phyloP scores from a whole-genome alignment of 2,329 filamentous ascomycete species.

The Fonsecaea pugnacius region DNA sequence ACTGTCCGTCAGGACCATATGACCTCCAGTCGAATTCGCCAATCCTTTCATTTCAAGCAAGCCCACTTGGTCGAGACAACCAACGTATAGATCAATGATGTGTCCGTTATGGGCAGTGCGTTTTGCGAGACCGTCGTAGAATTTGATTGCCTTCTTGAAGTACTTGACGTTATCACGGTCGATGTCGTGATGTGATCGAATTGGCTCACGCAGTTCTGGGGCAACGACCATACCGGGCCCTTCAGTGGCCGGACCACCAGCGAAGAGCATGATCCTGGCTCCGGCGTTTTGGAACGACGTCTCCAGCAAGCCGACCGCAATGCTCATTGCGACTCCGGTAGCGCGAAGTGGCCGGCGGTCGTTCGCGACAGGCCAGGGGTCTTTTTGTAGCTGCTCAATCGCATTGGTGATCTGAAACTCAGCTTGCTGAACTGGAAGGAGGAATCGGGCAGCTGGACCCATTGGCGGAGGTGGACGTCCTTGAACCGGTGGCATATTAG shows the following conservation, averaged over 20 bases:
- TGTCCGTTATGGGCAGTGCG: constrained; percentile 95
- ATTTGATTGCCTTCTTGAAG: constrained; percentile 99
- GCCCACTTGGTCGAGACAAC: constrained; percentile 95
- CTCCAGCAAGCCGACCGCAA: constrained; percentile 89
- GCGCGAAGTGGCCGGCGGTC: constrained; percentile 89
- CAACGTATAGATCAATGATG: constrained; percentile 96
- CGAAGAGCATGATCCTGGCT: constrained; percentile 95
- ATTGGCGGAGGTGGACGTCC: constrained; percentile 74
- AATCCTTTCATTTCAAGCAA: constrained; percentile 97
- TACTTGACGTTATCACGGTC: constrained; percentile 99
- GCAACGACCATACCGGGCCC: constrained; percentile 97
- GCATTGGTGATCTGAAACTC: constrained; percentile 98
- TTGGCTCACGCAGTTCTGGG: constrained; percentile 91
- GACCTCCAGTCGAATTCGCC: constrained; percentile 92
- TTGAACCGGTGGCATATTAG: constrained; percentile 71
- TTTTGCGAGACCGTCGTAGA: constrained; percentile 93
- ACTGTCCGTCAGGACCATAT: constrained; percentile 98
- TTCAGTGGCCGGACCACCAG: constrained; percentile 91
- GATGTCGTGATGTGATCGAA: constrained; percentile 97
- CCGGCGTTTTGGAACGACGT: constrained; percentile 95
- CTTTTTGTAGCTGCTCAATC: constrained; percentile 91
- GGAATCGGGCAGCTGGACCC: constrained; percentile 83
- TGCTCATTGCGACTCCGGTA: constrained; percentile 93
- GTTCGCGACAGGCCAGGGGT: constrained; percentile 95
- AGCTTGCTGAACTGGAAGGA: constrained; percentile 91